These are phyloP conservation scores for Tricholomella constricta DNA, from an alignment of 768 basidiomycete genomes.

Conservation along the genomic window DNA sequence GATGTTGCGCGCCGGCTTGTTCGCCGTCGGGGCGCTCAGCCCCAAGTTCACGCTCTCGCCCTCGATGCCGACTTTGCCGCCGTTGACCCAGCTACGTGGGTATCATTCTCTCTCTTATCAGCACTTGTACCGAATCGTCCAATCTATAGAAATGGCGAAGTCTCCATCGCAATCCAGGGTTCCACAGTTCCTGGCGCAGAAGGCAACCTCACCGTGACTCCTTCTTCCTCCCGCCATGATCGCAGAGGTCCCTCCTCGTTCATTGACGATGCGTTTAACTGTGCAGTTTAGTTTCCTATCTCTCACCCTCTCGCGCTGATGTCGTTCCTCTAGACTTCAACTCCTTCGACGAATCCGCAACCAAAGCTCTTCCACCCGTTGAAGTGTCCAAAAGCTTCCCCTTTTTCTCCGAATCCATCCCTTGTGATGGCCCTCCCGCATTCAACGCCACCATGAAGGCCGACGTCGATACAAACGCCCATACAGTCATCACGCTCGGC, in stretches of 20 bases:
- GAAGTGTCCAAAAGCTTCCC: slow-evolving; percentile 31
- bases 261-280: slow-evolving; percentile 24
- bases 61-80: slow-evolving; percentile 42
- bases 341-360: slow-evolving; percentile 31
- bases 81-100: slow-evolving; percentile 25
- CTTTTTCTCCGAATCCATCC: slow-evolving; percentile 25
- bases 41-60: slow-evolving; percentile 38
- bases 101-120: not conserved
- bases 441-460: slow-evolving; percentile 13
- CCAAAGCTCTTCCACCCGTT: slow-evolving; percentile 31
- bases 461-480: slow-evolving; percentile 21
- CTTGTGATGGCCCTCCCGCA: slow-evolving; percentile 15
- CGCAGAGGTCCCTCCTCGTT: slow-evolving; percentile 28
- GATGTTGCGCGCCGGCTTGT: slow-evolving; percentile 25
- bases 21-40: slow-evolving; percentile 33
- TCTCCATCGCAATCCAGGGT: slow-evolving; percentile 34
- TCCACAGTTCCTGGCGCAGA: slow-evolving; percentile 31
- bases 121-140: too few species aligned
- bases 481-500: slow-evolving; percentile 26
- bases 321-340: slow-evolving; percentile 20
- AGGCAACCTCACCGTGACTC: slow-evolving; percentile 18
- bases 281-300: slow-evolving; percentile 13
- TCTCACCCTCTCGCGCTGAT: not conserved
- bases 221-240: slow-evolving; percentile 32
- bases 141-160: slow-evolving; percentile 16